Evolutionary conservation across 2,329 filamentous ascomycete genomes (phyloP).

Genomic region (Lachnellula hyalina): DNA sequence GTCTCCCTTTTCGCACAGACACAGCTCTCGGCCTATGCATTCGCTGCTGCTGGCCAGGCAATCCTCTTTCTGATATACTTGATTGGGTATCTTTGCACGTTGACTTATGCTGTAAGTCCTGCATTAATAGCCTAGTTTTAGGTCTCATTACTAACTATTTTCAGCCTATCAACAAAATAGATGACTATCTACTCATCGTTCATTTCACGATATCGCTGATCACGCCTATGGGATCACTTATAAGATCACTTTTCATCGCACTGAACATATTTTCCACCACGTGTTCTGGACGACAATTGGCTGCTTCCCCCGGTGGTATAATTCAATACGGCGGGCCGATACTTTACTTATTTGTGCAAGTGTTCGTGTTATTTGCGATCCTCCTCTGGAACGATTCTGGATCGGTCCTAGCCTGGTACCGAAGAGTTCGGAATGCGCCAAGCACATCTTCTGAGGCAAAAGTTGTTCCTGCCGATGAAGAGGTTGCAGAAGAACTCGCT

Average conservation of each 20-base stretch:
- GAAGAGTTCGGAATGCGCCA: constrained; percentile 29
- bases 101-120: constrained; percentile 58
- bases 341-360: constrained; percentile 73
- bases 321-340: constrained; percentile 78
- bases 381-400: constrained; percentile 80
- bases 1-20: constrained; percentile 74
- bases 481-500: constrained; percentile 59
- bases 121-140: not conserved
- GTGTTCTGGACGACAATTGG: constrained; percentile 60
- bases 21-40: constrained; percentile 79
- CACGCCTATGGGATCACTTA: constrained; percentile 70
- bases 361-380: constrained; percentile 62
- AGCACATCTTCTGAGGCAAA: constrained; percentile 3
- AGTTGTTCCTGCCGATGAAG: constrained; percentile 32
- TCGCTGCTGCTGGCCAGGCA: constrained; percentile 72
- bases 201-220: constrained; percentile 72
- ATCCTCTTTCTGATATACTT: constrained; percentile 67
- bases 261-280: constrained; percentile 81
- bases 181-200: constrained; percentile 59
- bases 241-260: constrained; percentile 68
- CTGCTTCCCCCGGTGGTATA: constrained; percentile 64
- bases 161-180: constrained; percentile 58
- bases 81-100: constrained; percentile 63
- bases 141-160: not conserved
- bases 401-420: constrained; percentile 51